phyloP scores from a whole-genome alignment of 2,329 filamentous ascomycete species.

The Trichoderma citrinoviride region DNA sequence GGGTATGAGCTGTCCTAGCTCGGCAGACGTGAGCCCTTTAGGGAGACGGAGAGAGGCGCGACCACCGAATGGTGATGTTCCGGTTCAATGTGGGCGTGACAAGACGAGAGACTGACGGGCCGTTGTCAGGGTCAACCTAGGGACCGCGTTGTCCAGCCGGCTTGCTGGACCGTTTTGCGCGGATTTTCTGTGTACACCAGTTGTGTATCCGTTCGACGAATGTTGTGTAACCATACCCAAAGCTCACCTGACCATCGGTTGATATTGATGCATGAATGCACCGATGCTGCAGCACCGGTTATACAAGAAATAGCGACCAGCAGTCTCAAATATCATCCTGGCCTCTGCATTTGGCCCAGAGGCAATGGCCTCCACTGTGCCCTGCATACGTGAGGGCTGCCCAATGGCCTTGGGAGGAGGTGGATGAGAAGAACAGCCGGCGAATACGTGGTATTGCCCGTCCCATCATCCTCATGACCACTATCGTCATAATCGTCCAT shows the following conservation, averaged over 20 bases:
- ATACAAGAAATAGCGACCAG: background rate
- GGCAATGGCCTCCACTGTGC: background rate
- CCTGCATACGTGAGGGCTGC: background rate
- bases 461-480: background rate
- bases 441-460: background rate
- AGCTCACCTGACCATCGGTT: slow-evolving; percentile 5
- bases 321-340: background rate
- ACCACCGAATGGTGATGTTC: background rate
- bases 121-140: background rate
- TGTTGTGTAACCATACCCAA: background rate
- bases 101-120: background rate
- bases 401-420: background rate
- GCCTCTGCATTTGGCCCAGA: background rate
- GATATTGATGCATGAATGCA: background rate
- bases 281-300: background rate
- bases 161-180: background rate
- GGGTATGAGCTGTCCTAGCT: background rate
- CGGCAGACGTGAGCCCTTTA: background rate
- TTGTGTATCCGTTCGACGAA: background rate
- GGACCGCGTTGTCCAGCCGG: background rate
- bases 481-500: background rate
- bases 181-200: background rate
- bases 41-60: background rate
- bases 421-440: background rate
- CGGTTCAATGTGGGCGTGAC: background rate